Conservation (phyloP, 1,139 yeast species). For the Suhomyces anneliseae region DNA sequence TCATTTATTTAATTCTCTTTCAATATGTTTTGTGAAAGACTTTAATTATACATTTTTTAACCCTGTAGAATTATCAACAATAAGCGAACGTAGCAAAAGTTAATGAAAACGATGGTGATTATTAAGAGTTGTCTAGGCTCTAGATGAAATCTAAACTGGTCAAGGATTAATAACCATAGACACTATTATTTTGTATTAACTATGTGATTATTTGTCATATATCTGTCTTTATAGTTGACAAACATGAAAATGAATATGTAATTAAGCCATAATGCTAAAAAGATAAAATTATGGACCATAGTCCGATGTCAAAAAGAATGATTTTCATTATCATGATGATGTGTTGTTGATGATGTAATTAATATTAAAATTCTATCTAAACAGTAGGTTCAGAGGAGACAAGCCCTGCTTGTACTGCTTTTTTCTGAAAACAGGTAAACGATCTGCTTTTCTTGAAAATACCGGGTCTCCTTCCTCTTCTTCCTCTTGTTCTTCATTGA, state of each 20-base stretch:
- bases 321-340: too few species aligned
- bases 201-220: too few species aligned
- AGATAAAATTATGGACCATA: too few species aligned
- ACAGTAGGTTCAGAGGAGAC: background rate
- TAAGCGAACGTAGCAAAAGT: background rate
- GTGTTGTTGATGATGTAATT: too few species aligned
- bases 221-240: too few species aligned
- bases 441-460: background rate
- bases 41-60: background rate
- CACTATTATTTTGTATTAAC: too few species aligned
- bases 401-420: background rate
- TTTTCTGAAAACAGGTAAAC: background rate
- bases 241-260: too few species aligned
- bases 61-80: background rate
- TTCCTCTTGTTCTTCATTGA: slow-evolving; percentile 23
- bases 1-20: slow-evolving; percentile 1
- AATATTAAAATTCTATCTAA: background rate
- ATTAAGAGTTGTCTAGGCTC: too few species aligned
- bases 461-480: slow-evolving; percentile 16
- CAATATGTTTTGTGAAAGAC: slow-evolving; percentile 1
- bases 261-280: too few species aligned
- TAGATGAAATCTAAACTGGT: too few species aligned
- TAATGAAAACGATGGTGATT: background rate
- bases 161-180: too few species aligned
- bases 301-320: too few species aligned